phyloP scores from a whole-genome alignment of 2,329 filamentous ascomycete genomes.

The Diplodia scrobiculata region DNA sequence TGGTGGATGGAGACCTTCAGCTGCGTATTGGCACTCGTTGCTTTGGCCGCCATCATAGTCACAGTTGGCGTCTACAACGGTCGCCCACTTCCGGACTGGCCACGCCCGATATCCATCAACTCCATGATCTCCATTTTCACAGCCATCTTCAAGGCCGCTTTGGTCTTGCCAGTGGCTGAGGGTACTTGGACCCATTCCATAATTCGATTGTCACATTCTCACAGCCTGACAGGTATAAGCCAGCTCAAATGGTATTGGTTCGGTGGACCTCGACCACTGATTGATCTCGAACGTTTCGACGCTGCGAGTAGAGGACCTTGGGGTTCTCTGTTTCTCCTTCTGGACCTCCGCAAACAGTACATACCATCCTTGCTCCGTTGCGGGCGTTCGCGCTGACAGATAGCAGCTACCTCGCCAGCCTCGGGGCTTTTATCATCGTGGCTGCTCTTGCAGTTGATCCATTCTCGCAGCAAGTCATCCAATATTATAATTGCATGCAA shows the following conservation, averaged over 20 bases:
- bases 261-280: background rate
- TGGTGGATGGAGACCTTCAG: constrained; percentile 11
- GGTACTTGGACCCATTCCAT: background rate
- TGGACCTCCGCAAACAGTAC: constrained; percentile 1
- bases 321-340: background rate
- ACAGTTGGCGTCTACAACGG: constrained; percentile 12
- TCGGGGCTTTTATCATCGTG: constrained; percentile 7
- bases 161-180: constrained; percentile 13
- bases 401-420: constrained; percentile 3
- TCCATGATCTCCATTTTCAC: constrained; percentile 22
- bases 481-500: constrained; percentile 1
- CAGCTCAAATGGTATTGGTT: constrained; percentile 26
- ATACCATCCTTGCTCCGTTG: background rate
- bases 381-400: background rate
- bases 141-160: constrained; percentile 1
- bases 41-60: background rate
- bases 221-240: constrained; percentile 3
- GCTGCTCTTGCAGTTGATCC: constrained; percentile 12
- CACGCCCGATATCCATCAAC: constrained; percentile 19
- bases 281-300: constrained; percentile 19
- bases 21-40: background rate
- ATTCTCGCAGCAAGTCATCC: constrained; percentile 10
- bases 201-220: background rate
- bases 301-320: constrained; percentile 14
- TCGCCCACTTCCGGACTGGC: constrained; percentile 10